A percentile compares a stretch with the other conserved stretches of the same genome.
phyloP scores from a whole-genome alignment of 192 early-diverging fungal species.

The Linderina pennispora region DNA sequence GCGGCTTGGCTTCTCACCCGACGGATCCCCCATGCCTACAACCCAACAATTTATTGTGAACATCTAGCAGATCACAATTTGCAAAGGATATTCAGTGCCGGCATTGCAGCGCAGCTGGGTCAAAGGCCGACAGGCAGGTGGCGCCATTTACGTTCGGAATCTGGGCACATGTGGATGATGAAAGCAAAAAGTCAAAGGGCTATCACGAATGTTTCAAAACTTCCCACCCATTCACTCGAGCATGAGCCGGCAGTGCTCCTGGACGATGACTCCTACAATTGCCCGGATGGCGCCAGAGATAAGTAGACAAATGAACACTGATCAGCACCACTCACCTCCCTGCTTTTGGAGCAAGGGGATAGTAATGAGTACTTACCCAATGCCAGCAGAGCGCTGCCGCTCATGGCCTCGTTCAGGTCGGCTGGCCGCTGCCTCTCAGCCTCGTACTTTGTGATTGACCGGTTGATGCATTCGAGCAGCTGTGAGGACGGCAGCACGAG shows the following conservation, averaged over 20 bases:
- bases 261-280: conserved; percentile 25
- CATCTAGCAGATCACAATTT: too few species aligned
- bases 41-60: too few species aligned
- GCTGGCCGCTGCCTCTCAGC: conserved; percentile 4
- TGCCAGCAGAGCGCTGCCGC: conserved; percentile 39
- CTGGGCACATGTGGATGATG: neutral
- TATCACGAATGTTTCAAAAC: too few species aligned
- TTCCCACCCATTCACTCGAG: too few species aligned
- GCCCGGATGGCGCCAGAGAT: neutral
- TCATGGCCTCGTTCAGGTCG: conserved; percentile 18
- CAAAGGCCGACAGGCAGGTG: too few species aligned
- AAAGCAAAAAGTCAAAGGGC: neutral
- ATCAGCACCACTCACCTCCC: neutral
- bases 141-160: too few species aligned
- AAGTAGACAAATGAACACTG: neutral
- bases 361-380: neutral
- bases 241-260: conserved; percentile 30
- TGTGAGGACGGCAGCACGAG: conserved; percentile 40
- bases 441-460: conserved; percentile 13
- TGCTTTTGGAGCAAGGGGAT: too few species aligned
- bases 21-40: too few species aligned
- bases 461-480: conserved; percentile 29
- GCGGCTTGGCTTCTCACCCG: too few species aligned
- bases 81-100: too few species aligned
- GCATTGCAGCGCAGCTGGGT: too few species aligned